Evolutionary conservation across 108 stramenopile species (phyloP).

Genomic region (Fragilaria radians): DNA sequence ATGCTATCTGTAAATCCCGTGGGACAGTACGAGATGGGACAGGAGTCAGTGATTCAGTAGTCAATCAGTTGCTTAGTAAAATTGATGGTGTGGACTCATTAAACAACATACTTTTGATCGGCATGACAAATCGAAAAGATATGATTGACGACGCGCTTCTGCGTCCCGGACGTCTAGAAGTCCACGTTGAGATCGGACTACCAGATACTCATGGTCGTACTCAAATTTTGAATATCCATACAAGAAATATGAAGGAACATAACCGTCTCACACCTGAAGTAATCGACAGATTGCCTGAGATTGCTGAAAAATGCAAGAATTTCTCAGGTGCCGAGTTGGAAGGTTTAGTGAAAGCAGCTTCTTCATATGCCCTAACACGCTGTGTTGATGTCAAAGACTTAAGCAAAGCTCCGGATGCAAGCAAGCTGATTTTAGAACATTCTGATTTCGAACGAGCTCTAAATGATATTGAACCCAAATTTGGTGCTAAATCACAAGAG

Average conservation of each 20-base stretch:
- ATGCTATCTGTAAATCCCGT: slow-evolving; percentile 70
- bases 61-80: slow-evolving; percentile 78
- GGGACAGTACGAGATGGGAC: slow-evolving; percentile 54
- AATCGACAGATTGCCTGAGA: slow-evolving; percentile 57
- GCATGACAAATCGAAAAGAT: slow-evolving; percentile 79
- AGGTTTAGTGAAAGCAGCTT: slow-evolving; percentile 95
- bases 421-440: slow-evolving; percentile 71
- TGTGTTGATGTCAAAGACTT: slow-evolving; percentile 92
- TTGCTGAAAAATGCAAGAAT: slow-evolving; percentile 92
- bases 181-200: slow-evolving; percentile 73
- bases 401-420: slow-evolving; percentile 82
- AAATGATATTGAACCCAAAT: slow-evolving; percentile 89
- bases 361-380: slow-evolving; percentile 88
- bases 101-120: slow-evolving; percentile 72
- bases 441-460: slow-evolving; percentile 88
- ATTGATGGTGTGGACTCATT: slow-evolving; percentile 79
- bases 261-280: slow-evolving; percentile 83
- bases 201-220: slow-evolving; percentile 50
- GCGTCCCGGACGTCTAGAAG: slow-evolving; percentile 78
- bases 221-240: slow-evolving; percentile 74
- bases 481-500: slow-evolving; percentile 88
- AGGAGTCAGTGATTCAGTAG: slow-evolving; percentile 56
- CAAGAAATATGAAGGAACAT: slow-evolving; percentile 81
- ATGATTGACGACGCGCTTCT: slow-evolving; percentile 74
- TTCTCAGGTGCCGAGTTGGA: slow-evolving; percentile 99